phyloP scores from a whole-genome alignment of 345 rosid genomes.

The Raphanus raphanistrum region DNA sequence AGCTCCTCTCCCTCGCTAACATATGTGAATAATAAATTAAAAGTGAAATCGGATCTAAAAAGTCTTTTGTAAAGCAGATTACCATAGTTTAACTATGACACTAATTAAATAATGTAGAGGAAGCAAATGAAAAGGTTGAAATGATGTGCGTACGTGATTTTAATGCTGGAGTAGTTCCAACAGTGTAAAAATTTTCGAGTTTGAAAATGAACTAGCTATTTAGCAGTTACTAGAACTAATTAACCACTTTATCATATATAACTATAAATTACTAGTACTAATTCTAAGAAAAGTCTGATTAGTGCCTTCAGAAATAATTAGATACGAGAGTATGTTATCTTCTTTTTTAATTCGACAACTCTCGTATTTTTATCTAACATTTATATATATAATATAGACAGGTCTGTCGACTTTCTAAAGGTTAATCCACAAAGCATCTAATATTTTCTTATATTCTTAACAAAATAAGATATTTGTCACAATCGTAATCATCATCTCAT shows the following conservation, averaged over 20 bases:
- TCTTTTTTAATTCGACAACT: neutral
- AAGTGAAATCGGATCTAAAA: neutral
- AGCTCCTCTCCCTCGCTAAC: slow-evolving; percentile 45
- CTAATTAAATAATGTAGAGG: neutral
- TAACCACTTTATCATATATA: neutral
- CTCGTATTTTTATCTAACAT: neutral
- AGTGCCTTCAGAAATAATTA: neutral
- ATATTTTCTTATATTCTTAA: slow-evolving; percentile 4
- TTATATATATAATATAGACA: neutral
- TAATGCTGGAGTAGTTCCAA: neutral
- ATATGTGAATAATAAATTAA: slow-evolving; percentile 26
- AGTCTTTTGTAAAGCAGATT: neutral
- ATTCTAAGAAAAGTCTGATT: neutral
- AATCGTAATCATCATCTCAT: slow-evolving; percentile 41
- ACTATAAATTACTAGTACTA: neutral
- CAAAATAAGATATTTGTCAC: slow-evolving; percentile 29
- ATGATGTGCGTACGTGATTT: slow-evolving; percentile 2
- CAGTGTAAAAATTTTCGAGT: neutral
- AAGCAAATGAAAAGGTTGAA: neutral
- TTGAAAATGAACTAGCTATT: neutral
- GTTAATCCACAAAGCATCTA: slow-evolving; percentile 27
- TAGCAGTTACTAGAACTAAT: neutral
- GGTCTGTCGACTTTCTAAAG: slow-evolving; percentile 12
- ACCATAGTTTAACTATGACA: neutral
- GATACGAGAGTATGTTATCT: neutral